phyloP scores from a whole-genome alignment of 169 alveolate species.

The Fabrea salina region DNA sequence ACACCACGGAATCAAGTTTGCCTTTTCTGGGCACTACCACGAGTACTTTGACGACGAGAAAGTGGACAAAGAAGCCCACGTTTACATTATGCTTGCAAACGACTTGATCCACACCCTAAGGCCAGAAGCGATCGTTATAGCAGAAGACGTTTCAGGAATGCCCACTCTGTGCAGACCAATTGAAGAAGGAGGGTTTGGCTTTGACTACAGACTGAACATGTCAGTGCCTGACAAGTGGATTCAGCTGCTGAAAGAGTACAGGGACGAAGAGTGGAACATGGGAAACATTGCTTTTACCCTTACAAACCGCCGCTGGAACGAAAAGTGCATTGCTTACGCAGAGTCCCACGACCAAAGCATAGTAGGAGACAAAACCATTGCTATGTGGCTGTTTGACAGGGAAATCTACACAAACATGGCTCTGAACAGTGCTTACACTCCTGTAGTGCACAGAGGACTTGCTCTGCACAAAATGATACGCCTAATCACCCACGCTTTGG shows the following conservation, averaged over 20 bases:
- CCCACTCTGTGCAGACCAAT: constrained; percentile 87
- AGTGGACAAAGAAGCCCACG: constrained; percentile 76
- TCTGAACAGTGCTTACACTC: constrained; percentile 38
- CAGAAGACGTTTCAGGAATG: constrained; percentile 91
- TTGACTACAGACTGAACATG: constrained; percentile 87
- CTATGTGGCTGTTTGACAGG: constrained; percentile 74
- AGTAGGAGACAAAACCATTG: constrained; percentile 84
- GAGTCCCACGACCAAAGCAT: constrained; percentile 85
- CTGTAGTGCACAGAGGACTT: constrained; percentile 73
- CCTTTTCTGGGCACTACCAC: constrained; percentile 79
- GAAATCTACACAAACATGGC: constrained; percentile 77
- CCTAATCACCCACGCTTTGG: constrained; percentile 70
- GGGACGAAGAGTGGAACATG: constrained; percentile 83
- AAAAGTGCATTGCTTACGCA: constrained; percentile 74
- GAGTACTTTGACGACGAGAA: constrained; percentile 77
- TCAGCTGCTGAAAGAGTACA: constrained; percentile 61
- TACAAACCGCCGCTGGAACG: constrained; percentile 73
- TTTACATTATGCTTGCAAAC: constrained; percentile 88
- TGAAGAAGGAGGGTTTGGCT: constrained; percentile 91
- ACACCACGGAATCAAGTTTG: constrained; percentile 86
- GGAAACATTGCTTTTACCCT: constrained; percentile 62
- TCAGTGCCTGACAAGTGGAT: constrained; percentile 83
- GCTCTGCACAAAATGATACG: constrained; percentile 81
- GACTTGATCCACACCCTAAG: constrained; percentile 73
- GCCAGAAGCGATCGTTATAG: constrained; percentile 86